Conservation (phyloP, 768 basidiomycete genomes). For the Aureoboletus auriporus region DNA sequence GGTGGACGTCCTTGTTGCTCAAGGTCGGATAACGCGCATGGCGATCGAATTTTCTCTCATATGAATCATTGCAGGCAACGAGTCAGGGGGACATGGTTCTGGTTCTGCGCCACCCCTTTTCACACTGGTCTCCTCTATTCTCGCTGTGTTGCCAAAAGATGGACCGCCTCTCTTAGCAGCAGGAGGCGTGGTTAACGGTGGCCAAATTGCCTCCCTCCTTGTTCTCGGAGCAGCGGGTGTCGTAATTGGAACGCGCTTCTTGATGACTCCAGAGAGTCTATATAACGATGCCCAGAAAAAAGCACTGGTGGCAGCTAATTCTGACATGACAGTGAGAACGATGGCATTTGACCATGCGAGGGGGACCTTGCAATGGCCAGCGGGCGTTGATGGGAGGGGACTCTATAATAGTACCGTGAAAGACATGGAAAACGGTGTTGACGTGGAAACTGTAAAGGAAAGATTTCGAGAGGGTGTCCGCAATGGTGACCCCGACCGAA, state of each 20-base stretch:
- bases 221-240: conserved; percentile 64
- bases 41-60: conserved; percentile 1
- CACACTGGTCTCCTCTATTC: conserved; percentile 54
- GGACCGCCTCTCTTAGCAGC: conserved; percentile 64
- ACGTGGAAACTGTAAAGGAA: conserved; percentile 38
- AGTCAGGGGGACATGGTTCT: conserved; percentile 78
- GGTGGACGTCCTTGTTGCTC: conserved; percentile 70
- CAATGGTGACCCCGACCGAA: conserved; percentile 44
- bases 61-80: conserved; percentile 47
- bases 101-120: conserved; percentile 53
- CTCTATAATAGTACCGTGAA: conserved; percentile 48
- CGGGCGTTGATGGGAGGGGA: conserved; percentile 53
- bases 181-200: conserved; percentile 65
- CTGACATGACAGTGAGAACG: conserved; percentile 47
- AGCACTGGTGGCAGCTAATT: conserved; percentile 45
- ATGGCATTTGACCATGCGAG: conserved; percentile 62
- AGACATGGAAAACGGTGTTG: conserved; percentile 49
- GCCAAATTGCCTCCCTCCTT: conserved; percentile 62
- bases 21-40: conserved; percentile 46
- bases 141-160: conserved; percentile 37
- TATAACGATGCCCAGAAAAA: conserved; percentile 53
- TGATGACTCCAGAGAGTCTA: conserved; percentile 60
- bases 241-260: conserved; percentile 72
- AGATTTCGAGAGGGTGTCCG: conserved; percentile 45
- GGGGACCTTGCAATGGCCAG: conserved; percentile 55